phyloP scores from a whole-genome alignment of 2,329 filamentous ascomycete genomes.

The Domatiomyces globalis region DNA sequence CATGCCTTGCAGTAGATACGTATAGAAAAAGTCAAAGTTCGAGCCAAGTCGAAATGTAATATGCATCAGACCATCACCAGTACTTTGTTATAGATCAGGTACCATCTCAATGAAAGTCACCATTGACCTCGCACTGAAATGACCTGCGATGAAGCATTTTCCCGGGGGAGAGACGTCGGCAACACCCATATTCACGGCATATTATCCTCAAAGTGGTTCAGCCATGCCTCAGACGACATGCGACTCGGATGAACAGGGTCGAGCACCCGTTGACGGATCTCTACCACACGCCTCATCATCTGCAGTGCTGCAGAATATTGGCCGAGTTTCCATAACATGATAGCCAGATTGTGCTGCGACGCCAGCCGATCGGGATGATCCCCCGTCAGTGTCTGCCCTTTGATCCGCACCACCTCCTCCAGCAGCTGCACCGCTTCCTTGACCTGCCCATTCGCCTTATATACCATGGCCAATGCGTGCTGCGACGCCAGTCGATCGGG shows the following conservation, averaged over 20 bases:
- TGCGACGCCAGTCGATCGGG: conserved; percentile 8
- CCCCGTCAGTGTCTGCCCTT: conserved; percentile 10
- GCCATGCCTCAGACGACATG: conserved; percentile 10
- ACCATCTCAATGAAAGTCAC: too few relatives aligned
- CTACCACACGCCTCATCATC: conserved; percentile 4
- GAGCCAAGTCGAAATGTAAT: too few relatives aligned
- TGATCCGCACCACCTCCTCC: conserved; percentile 9
- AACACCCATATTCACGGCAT: too few relatives aligned
- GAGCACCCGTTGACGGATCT: conserved; percentile 3
- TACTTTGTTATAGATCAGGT: too few relatives aligned
- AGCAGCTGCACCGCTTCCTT: conserved; percentile 11
- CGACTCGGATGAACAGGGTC: conserved; percentile 13
- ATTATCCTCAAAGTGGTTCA: conserved; percentile 6
- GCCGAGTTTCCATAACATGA: conserved; percentile 6
- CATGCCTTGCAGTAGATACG: too few relatives aligned
- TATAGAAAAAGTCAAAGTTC: too few relatives aligned
- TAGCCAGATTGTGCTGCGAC: conserved; percentile 13
- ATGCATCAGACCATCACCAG: too few relatives aligned
- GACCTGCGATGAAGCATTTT: too few relatives aligned
- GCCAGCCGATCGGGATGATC: conserved; percentile 19
- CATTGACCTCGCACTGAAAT: too few relatives aligned
- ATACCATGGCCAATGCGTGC: too few relatives aligned
- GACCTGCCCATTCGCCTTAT: too few relatives aligned
- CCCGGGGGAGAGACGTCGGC: too few relatives aligned
- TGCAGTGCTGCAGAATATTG: conserved; percentile 12